Base-by-base conservation (phyloP, 768 basidiomycete genomes). In the Suillus subaureus region DNA sequence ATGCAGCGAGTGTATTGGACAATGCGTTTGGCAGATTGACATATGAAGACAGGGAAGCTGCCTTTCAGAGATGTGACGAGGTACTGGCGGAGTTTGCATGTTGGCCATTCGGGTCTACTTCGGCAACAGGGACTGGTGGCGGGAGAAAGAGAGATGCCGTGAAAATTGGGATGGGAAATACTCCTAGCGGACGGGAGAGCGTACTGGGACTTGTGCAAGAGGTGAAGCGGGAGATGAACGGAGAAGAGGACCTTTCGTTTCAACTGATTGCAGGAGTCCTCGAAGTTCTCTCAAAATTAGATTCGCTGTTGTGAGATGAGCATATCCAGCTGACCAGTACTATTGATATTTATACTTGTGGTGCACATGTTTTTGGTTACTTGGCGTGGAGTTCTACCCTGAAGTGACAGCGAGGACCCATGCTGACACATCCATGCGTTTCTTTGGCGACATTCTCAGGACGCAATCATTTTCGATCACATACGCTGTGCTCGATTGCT, bases 1-100 rank as follows among this genome's bases (percentile, higher is more conserved):
- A 98, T 71, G 94, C 96, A 0, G 97, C 96, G 11, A 94, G 89
- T 73, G 97, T 99, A 40, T 84, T 98, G 64, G 97, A 99, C 74
- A 97, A 98, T 72, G 95, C 96, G 11, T 91, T 98, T 70, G 88
- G 89, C 63, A 81, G 94, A 67, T 80, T 99, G 31, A 89, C 88
- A 18, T 99, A 97, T 72, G 97, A 99, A 76, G 93, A 96, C 63
- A 80, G 97, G 63, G 97, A 99, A 81, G 89, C 87, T 5, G 96
- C 97, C 39, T 97, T 98, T 75, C 89, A 89, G 69, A 81, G 97
- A 66, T 95, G 94, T 70, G 97, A 99, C 73, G 97, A 99, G 68
- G 88, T 99, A 31, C 81, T 99, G 40, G 91, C 89, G 52, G 97
- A 96, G 78, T 99, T 99, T 76, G 84, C 87, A 35, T 83, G 82